phyloP scores from a whole-genome alignment of 257 asterid genomes.

The Jasminum sambac region DNA sequence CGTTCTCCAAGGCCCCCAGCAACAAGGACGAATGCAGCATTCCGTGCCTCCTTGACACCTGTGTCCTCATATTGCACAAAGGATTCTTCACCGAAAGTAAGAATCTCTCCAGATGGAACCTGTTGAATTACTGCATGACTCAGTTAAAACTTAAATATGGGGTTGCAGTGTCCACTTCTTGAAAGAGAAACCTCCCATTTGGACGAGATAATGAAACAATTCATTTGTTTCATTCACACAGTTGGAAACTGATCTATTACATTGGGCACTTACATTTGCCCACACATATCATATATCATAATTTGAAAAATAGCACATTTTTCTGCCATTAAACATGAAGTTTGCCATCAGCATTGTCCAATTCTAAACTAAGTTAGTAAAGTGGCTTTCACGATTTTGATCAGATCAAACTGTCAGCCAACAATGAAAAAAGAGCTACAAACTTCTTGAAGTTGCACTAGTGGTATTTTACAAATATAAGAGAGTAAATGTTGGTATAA shows the following conservation, averaged over 20 bases:
- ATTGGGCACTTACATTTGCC: background rate
- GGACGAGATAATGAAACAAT: background rate
- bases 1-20: conserved; percentile 99
- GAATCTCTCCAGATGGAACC: conserved; percentile 95
- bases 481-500: conserved; percentile 14
- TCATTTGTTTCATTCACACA: background rate
- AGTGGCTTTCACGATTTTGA: background rate
- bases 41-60: conserved; percentile 81
- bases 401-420: background rate
- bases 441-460: background rate
- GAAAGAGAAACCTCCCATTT: no score
- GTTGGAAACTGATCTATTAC: background rate
- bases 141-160: conserved; percentile 4
- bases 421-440: background rate
- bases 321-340: background rate
- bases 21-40: conserved; percentile 96
- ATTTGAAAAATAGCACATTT: background rate
- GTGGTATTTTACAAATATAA: conserved; percentile 5
- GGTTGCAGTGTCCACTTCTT: no score
- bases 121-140: conserved; percentile 29
- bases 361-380: background rate
- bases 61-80: conserved; percentile 71
- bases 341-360: background rate
- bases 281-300: background rate
- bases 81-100: conserved; percentile 68